These are phyloP conservation scores for Mucor racemosus DNA, from an alignment of 371 early-diverging fungal genomes.

Conservation along the genomic window DNA sequence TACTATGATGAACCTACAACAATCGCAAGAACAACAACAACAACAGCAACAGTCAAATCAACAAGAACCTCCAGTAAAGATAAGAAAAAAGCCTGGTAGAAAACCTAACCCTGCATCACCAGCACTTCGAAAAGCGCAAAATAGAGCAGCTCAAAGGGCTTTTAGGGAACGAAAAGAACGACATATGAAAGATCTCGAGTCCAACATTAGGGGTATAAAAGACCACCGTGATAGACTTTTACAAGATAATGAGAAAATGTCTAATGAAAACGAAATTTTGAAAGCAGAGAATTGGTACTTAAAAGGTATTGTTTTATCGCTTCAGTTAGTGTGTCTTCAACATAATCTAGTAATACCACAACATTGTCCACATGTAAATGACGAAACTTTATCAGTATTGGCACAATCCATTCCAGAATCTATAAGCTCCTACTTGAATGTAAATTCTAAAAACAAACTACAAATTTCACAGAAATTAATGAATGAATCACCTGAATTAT, in stretches of 20 bases:
- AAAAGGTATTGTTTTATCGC: conserved; percentile 49
- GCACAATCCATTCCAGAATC: conserved; percentile 41
- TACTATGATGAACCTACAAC: not conserved
- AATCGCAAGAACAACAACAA: not conserved
- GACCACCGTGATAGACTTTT: conserved; percentile 53
- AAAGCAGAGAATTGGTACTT: conserved; percentile 62
- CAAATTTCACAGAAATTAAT: conserved; percentile 18
- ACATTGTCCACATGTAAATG: conserved; percentile 41
- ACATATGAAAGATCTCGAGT: conserved; percentile 68
- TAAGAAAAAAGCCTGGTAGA: conserved; percentile 78
- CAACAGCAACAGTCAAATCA: not conserved
- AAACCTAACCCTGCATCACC: conserved; percentile 77
- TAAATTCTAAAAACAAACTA: conserved; percentile 39
- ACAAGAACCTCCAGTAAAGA: conserved; percentile 32
- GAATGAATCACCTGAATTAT: conserved; percentile 5
- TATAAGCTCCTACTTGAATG: conserved; percentile 39
- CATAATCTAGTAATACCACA: conserved; percentile 37
- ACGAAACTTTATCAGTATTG: conserved; percentile 30
- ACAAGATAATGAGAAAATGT: conserved; percentile 48
- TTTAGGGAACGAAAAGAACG: conserved; percentile 82
- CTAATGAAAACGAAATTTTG: conserved; percentile 47
- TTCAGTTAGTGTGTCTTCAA: conserved; percentile 48
- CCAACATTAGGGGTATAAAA: conserved; percentile 59
- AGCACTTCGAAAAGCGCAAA: conserved; percentile 77
- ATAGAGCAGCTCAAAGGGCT: conserved; percentile 81